Evolutionary conservation across 176 grass and related monocot species (phyloP), one percentile per base, ranked within the genome.

Genomic region (Juncus effusus): DNA sequence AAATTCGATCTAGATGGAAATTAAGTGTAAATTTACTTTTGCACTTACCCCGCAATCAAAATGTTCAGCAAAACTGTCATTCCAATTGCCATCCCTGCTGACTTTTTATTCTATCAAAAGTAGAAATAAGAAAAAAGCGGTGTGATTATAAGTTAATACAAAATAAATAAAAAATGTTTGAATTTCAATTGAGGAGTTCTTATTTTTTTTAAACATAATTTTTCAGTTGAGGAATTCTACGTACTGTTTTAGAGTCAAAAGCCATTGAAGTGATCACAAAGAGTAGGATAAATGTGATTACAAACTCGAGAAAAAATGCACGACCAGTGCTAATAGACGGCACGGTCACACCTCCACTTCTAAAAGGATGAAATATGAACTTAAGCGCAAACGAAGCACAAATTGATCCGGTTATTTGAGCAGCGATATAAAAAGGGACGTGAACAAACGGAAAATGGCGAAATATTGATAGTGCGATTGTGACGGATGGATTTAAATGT

Each of bases 401-500:
- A n/a, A 70, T 67, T 38, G 90, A 74, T 13, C 76, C 80, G 2
- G 79, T 40, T 0, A 95, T 42, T 65, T 95, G 90, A 3, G 86
- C 83, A 2, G 70, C 3, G 9, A 87, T 36, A 56, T 95, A 90
- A 8, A 79, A 74, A 2, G 72, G 38, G 1, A 90, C 63, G 10
- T 86, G 81, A 52, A 51, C 58, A 42, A 13, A 63, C 10, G 83
- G 83, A 42, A 95, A 88, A 59, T 90, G 80, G 1, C 76, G 70
- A 16, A 87, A 78, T 0, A 59, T 53, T 4, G 78, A 54, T 64
- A 95, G 84, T 54, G 90, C 72, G 2, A 90, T 79, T 54, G 83
- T 95, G 7, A 90, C 77, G 0, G 90, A 76, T 1, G 90, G 90
- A 65, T 95, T 95, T 59, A 95, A 56, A 54, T 95, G 90, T 69